A percentile compares a stretch with the other conserved stretches of the same genome.
phyloP scores from a whole-genome alignment of 768 basidiomycete species.

The Leccinum boreale region DNA sequence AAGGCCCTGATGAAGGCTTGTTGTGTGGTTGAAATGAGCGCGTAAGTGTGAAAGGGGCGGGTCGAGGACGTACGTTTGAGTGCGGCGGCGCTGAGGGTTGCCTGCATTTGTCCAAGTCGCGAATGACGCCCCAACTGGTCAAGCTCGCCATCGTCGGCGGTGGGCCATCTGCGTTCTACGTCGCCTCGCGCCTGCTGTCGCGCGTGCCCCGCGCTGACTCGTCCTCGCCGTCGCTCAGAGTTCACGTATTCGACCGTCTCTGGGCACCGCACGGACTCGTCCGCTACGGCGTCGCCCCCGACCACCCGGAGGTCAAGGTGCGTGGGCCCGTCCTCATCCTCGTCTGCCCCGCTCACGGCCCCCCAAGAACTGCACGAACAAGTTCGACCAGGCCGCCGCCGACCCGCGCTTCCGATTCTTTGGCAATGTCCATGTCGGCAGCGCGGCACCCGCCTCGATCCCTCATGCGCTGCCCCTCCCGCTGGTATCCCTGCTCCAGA shows the following conservation, averaged over 20 bases:
- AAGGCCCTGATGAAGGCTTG: constrained; percentile 74
- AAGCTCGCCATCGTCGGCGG: constrained; percentile 92
- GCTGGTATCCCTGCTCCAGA: constrained; percentile 53
- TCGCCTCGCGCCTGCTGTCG: constrained; percentile 80
- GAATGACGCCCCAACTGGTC: constrained; percentile 28
- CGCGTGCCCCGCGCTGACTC: constrained; percentile 40
- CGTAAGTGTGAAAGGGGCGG: constrained; percentile 8
- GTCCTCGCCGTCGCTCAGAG: constrained; percentile 39
- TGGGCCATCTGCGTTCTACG: constrained; percentile 96
- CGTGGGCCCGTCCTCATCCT: not conserved
- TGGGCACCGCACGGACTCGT: constrained; percentile 96
- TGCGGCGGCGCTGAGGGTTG: constrained; percentile 58
- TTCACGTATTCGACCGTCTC: constrained; percentile 89
- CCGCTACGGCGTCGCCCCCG: constrained; percentile 94
- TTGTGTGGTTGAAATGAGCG: constrained; percentile 20
- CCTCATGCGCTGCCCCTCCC: constrained; percentile 57
- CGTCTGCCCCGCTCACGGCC: constrained; percentile 9
- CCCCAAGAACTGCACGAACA: constrained; percentile 88
- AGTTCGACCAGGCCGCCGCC: constrained; percentile 80
- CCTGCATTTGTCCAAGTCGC: constrained; percentile 50
- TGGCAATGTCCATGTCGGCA: constrained; percentile 76
- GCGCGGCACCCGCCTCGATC: constrained; percentile 37
- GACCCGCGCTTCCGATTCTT: constrained; percentile 87
- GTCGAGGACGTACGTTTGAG: constrained; percentile 39
- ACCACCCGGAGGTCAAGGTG: constrained; percentile 97